Conservation (phyloP, 2,329 filamentous ascomycete genomes). For the Aspergillus phoenicis region DNA sequence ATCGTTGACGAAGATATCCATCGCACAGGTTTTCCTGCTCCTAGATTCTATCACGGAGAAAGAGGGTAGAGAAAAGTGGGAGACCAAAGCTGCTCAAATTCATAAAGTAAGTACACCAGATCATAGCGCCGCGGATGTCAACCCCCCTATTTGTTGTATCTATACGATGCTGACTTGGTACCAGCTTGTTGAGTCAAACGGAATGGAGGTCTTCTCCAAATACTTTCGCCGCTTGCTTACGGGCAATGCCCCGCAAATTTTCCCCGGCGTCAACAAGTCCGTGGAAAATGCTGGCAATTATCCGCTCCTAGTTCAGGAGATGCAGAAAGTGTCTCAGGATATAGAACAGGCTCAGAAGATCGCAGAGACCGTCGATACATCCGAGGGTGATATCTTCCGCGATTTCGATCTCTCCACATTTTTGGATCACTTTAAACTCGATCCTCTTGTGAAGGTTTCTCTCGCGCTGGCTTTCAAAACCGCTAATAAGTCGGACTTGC, state of each 20-base stretch:
- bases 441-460: conserved; percentile 83
- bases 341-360: conserved; percentile 84
- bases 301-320: conserved; percentile 76
- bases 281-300: conserved; percentile 80
- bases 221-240: conserved; percentile 92
- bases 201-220: conserved; percentile 97
- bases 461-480: conserved; percentile 87
- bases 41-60: conserved; percentile 95
- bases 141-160: no score
- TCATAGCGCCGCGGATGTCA: not conserved
- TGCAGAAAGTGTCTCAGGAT: conserved; percentile 82
- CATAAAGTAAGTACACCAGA: conserved; percentile 70
- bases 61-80: conserved; percentile 88
- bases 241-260: conserved; percentile 89
- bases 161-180: conserved; percentile 1
- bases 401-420: conserved; percentile 97
- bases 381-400: conserved; percentile 88
- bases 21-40: conserved; percentile 92
- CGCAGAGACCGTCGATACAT: conserved; percentile 87
- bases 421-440: conserved; percentile 92
- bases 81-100: conserved; percentile 86
- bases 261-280: conserved; percentile 73
- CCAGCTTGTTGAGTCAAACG: conserved; percentile 93
- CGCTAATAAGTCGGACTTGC: conserved; percentile 76
- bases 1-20: conserved; percentile 86